Percentiles rank a stretch among this genome's conserved stretches.
Evolutionary conservation across 306 rosid species (phyloP).

Genomic region (Canavalia gladiata): DNA sequence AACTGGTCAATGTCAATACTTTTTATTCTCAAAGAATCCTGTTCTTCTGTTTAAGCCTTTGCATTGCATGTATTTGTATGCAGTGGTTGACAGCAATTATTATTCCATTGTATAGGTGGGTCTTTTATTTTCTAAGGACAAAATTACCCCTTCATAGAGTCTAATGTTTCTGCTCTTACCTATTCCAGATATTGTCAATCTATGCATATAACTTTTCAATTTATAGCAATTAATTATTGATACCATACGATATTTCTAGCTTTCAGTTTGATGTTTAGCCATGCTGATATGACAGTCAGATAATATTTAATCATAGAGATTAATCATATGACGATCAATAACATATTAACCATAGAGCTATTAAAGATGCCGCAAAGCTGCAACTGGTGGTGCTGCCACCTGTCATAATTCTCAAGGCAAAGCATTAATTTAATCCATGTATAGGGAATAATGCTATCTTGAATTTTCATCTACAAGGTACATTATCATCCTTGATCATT

Average conservation of each 20-base stretch:
- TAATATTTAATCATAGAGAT: neutral
- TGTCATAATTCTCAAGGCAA: neutral
- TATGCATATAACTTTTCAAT: constrained; percentile 2
- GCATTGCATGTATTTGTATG: neutral
- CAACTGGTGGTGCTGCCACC: neutral
- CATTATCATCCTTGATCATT: neutral
- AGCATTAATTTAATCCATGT: constrained; percentile 16
- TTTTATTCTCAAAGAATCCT: neutral
- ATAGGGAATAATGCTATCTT: neutral
- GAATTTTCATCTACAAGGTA: neutral
- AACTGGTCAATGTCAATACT: neutral
- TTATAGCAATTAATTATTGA: neutral
- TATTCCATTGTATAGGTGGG: neutral
- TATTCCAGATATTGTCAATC: neutral
- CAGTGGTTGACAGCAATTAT: neutral
- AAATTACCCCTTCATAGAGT: neutral
- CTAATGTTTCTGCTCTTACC: neutral
- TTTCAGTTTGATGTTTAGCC: constrained; percentile 14
- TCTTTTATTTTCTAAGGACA: neutral
- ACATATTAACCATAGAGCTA: neutral
- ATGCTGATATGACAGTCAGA: neutral
- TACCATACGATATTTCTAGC: constrained; percentile 6
- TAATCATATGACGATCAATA: neutral
- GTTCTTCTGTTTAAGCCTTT: neutral
- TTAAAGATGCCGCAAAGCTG: neutral